Evolutionary conservation across 2,329 filamentous ascomycete genomes (phyloP).

Genomic region (Fusarium austroafricanum): DNA sequence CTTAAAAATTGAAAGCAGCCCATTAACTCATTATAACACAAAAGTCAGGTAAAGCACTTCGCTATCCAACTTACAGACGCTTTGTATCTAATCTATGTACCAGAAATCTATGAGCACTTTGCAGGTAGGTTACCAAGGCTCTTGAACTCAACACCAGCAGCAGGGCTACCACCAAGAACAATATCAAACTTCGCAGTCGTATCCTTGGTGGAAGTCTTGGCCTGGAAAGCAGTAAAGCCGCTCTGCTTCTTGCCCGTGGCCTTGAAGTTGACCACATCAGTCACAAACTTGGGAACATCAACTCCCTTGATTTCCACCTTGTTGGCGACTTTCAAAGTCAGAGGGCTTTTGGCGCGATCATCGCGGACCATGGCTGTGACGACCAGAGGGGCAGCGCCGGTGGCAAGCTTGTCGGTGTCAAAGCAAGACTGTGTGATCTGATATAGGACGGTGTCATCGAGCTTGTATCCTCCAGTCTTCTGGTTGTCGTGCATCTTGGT

Average conservation of each 20-base stretch:
- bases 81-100: background rate
- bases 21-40: background rate
- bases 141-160: background rate
- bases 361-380: slow-evolving; percentile 23
- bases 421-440: slow-evolving; percentile 46
- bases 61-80: background rate
- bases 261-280: slow-evolving; percentile 11
- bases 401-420: background rate
- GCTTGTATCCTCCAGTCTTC: slow-evolving; percentile 41
- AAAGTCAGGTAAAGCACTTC: background rate
- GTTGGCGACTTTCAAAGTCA: slow-evolving; percentile 7
- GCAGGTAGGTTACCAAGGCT: background rate
- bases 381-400: background rate
- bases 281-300: slow-evolving; percentile 4
- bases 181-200: background rate
- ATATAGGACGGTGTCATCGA: slow-evolving; percentile 46
- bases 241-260: slow-evolving; percentile 27
- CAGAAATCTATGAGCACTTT: background rate
- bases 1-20: background rate
- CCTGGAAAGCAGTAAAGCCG: slow-evolving; percentile 22
- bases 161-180: slow-evolving; percentile 2
- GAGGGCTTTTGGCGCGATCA: slow-evolving; percentile 2
- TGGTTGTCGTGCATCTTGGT: slow-evolving; percentile 45
- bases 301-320: slow-evolving; percentile 1
- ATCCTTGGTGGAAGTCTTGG: background rate